Evolutionary conservation across 345 rosid species (phyloP).

Genomic region (Salix caprea): DNA sequence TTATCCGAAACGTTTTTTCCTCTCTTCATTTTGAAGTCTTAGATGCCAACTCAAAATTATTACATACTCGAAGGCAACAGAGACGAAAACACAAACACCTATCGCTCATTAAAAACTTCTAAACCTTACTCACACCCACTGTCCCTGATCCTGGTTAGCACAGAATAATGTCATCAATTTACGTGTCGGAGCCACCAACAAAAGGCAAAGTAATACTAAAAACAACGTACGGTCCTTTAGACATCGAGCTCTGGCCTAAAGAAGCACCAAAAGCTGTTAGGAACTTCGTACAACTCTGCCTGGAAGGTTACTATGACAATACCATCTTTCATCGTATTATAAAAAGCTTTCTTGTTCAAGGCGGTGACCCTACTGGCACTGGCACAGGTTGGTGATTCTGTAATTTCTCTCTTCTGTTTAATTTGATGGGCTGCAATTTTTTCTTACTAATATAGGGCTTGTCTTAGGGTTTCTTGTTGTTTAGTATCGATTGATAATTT

Average conservation of each 20-base stretch:
- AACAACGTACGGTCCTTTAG: conserved; percentile 81
- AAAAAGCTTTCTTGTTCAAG: conserved; percentile 80
- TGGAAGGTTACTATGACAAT: conserved; percentile 79
- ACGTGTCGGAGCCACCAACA: conserved; percentile 91
- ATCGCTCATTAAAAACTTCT: not conserved
- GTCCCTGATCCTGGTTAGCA: not conserved
- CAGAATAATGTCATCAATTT: conserved; percentile 64
- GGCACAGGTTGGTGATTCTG: conserved; percentile 56
- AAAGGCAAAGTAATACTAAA: conserved; percentile 80
- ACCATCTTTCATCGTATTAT: conserved; percentile 92
- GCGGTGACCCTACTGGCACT: conserved; percentile 85
- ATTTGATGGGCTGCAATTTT: not conserved
- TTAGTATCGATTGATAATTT: not conserved
- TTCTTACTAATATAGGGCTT: not conserved
- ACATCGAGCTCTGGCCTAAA: conserved; percentile 94
- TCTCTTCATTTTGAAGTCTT: no score
- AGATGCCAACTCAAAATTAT: no score
- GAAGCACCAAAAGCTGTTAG: conserved; percentile 92
- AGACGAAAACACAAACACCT: conserved; percentile 4
- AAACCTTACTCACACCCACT: not conserved
- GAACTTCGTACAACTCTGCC: conserved; percentile 89
- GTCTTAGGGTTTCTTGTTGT: not conserved
- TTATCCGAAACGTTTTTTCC: no score
- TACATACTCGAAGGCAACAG: not conserved
- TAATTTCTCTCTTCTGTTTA: not conserved